Base-by-base conservation (phyloP, 1,284 basidiomycete genomes). In the Leccinum olivaceoglutinosum region DNA sequence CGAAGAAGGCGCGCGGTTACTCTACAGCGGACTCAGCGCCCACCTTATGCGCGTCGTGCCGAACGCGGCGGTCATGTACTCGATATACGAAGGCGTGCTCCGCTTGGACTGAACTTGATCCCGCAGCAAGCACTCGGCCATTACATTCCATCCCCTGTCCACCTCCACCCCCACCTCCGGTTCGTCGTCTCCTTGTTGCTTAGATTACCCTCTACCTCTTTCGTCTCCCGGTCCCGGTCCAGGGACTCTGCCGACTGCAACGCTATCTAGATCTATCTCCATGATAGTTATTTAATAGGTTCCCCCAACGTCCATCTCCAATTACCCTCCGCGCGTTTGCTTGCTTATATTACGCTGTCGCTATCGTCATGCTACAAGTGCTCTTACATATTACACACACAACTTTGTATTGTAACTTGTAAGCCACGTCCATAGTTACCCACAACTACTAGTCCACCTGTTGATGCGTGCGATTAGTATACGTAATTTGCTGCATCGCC, bases 1-100 rank as follows among this genome's bases (percentile, higher is more conserved):
- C 14, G 97, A 99, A 75, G 96, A 99, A 75, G 96, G 96, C 25
- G 84, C 87, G 5, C 81, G 85, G 38, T 87, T 91, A 5, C 75
- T 99, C 51, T 99, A 99, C 71, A 92, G 94, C 39, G 97, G 97
- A 4, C 83, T 99, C 61, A 92, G 89, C 61, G 95, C 96, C 0
- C 97, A 99, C 76, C 82, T 99, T 63, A 89, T 99, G 83, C 88
- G 96, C 58, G 96, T 99, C 61, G 93, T 98, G 1, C 96, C 96
- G 4, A 99, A 99, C 69, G 96, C 96, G 0, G 92, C 91, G 1
- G 94, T 97, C 68, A 99, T 98, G 94, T 99, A 90, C 78, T 88
- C 85, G 64, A 91, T 93, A 73, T 92, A 92, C 68, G 90, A 93
- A 72, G 88, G 87, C 14, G 77, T 86, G 32, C 78, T 92, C 38